Evolutionary conservation across 140 eudicot species (phyloP).

Genomic region (Cichorium intybus): DNA sequence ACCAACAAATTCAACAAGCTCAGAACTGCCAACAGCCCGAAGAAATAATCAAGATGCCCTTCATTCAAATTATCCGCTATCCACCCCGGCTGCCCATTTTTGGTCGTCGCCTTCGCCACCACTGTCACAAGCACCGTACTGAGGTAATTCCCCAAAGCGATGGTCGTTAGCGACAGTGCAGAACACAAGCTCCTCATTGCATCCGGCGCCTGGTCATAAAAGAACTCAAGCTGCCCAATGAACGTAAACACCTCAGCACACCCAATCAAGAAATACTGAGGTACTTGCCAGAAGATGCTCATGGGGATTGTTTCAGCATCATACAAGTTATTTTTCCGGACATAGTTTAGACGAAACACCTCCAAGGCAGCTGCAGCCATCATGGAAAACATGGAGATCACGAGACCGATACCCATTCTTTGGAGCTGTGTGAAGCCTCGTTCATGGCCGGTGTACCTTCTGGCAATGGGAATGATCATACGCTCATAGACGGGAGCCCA

Average conservation of each 20-base stretch:
- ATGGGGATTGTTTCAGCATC: conserved; percentile 39
- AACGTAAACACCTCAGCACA: conserved; percentile 62
- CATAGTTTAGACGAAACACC: conserved; percentile 37
- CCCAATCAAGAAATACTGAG: conserved; percentile 60
- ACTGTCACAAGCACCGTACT: conserved; percentile 43
- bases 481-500: conserved; percentile 59
- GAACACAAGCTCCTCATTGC: conserved; percentile 66
- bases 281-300: conserved; percentile 62
- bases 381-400: conserved; percentile 51
- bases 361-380: conserved; percentile 46
- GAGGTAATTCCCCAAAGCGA: conserved; percentile 49
- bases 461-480: conserved; percentile 38
- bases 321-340: conserved; percentile 26
- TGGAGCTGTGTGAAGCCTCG: conserved; percentile 65
- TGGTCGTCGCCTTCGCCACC: conserved; percentile 41
- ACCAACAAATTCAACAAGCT: conserved; percentile 51
- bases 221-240: conserved; percentile 59
- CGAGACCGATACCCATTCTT: conserved; percentile 63
- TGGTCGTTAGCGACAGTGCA: conserved; percentile 46
- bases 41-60: conserved; percentile 66
- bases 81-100: conserved; percentile 52
- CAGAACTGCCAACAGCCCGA: conserved; percentile 43
- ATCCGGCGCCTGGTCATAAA: conserved; percentile 65
- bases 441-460: conserved; percentile 42
- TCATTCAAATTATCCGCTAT: conserved; percentile 51